A percentile compares a stretch with the other conserved stretches of the same genome.
These are phyloP conservation scores for Blastomyces silverae DNA, from an alignment of 2,329 filamentous ascomycete genomes.

Conservation along the genomic window DNA sequence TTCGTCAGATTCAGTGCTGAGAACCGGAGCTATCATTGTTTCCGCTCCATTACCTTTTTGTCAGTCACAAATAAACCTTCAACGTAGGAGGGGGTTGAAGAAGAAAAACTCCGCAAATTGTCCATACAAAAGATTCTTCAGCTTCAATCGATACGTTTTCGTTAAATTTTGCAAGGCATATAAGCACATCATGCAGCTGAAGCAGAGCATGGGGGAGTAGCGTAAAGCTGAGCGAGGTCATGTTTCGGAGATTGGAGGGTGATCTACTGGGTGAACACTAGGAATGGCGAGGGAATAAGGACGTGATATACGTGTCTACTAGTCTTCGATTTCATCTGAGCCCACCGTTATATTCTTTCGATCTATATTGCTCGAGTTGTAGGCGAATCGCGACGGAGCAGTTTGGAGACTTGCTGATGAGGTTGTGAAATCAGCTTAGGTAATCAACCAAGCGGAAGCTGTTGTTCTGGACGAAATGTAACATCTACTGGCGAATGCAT, in stretches of 20 bases:
- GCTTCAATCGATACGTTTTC: slow-evolving; percentile 58
- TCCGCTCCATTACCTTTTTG: not conserved
- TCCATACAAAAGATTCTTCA: slow-evolving; percentile 48
- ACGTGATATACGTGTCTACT: not conserved
- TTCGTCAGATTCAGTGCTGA: slow-evolving; percentile 58
- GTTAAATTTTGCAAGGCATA: slow-evolving; percentile 57
- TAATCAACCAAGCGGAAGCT: not conserved
- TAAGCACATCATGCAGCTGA: slow-evolving; percentile 53
- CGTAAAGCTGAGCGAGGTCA: slow-evolving; percentile 44
- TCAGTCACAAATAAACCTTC: slow-evolving; percentile 17
- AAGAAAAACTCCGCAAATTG: not conserved
- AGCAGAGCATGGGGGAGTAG: slow-evolving; percentile 51
- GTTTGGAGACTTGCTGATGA: too few species aligned
- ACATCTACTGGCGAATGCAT: too few species aligned
- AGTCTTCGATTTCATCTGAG: not conserved
- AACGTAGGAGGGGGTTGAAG: not conserved
- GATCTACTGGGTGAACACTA: not conserved
- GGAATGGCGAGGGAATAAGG: not conserved
- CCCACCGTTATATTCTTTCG: not conserved
- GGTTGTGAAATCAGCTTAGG: not conserved
- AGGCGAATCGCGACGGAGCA: not conserved
- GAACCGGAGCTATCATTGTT: slow-evolving; percentile 47
- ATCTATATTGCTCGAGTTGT: not conserved
- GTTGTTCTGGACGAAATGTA: not conserved
- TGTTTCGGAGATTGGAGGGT: not conserved